Evolutionary conservation across 2,329 filamentous ascomycete species (phyloP).

Genomic region (Lachnellula arida): DNA sequence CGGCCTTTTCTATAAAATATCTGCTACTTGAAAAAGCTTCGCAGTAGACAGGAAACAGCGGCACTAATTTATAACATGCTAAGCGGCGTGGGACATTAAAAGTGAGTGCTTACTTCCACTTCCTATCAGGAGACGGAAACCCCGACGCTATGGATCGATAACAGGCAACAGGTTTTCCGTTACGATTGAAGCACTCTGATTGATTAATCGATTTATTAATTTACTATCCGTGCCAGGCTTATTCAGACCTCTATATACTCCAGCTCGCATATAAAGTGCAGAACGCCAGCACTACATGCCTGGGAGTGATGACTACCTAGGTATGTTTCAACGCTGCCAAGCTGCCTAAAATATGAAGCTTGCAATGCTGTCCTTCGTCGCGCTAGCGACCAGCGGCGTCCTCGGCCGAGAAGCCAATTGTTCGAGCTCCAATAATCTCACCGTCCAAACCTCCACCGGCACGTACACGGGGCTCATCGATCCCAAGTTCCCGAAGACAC

Average conservation of each 20-base stretch:
- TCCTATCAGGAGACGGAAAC: too few relatives aligned
- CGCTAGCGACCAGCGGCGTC: neutral
- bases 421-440: conserved; percentile 13
- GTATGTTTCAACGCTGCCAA: neutral
- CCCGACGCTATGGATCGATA: too few relatives aligned
- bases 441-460: conserved; percentile 18
- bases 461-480: conserved; percentile 4
- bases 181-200: neutral
- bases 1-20: too few relatives aligned
- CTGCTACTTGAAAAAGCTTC: too few relatives aligned
- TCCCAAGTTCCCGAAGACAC: conserved; percentile 4
- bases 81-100: too few relatives aligned
- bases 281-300: neutral
- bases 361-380: neutral
- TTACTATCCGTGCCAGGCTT: too few relatives aligned
- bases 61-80: too few relatives aligned
- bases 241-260: too few relatives aligned
- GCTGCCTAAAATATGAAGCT: conserved; percentile 3
- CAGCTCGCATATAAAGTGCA: too few relatives aligned
- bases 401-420: neutral
- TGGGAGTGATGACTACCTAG: neutral
- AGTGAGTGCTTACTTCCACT: too few relatives aligned
- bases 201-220: too few relatives aligned
- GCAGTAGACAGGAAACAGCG: too few relatives aligned
- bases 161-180: neutral